Evolutionary conservation across 352 stramenopile genomes (phyloP).

Genomic region (Plasmopara muralis): DNA sequence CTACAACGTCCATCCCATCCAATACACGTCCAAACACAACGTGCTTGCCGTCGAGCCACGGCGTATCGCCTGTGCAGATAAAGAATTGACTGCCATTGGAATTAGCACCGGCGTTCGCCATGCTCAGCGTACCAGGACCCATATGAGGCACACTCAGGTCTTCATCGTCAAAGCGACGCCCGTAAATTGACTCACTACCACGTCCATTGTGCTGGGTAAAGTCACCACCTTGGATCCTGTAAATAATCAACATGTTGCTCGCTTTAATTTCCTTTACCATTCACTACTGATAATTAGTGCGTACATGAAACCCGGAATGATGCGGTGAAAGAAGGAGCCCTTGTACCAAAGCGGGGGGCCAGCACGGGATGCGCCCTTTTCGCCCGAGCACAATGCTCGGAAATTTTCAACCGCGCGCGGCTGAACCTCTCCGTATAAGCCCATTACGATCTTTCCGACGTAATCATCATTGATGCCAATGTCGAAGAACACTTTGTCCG

Average conservation of each 20-base stretch:
- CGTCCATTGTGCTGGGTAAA: conserved; percentile 92
- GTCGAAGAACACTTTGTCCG: conserved; percentile 94
- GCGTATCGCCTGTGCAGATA: conserved; percentile 92
- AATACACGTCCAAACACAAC: conserved; percentile 91
- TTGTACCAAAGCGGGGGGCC: conserved; percentile 97
- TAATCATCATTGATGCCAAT: conserved; percentile 92
- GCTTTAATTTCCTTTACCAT: no score
- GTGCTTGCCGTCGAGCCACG: conserved; percentile 96
- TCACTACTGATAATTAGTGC: conserved; percentile 12
- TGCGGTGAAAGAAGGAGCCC: conserved; percentile 91
- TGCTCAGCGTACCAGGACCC: conserved; percentile 73
- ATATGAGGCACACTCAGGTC: conserved; percentile 67
- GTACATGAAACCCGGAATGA: conserved; percentile 94
- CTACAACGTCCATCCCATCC: conserved; percentile 90
- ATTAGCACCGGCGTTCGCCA: conserved; percentile 85
- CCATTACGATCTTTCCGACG: conserved; percentile 78
- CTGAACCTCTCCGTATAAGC: conserved; percentile 70
- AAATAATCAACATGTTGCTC: conserved; percentile 9
- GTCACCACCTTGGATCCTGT: conserved; percentile 90
- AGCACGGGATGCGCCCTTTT: conserved; percentile 57
- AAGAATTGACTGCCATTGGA: conserved; percentile 96
- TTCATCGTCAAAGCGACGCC: conserved; percentile 90
- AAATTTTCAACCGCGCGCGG: conserved; percentile 81
- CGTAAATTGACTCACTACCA: conserved; percentile 94
- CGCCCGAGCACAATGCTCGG: conserved; percentile 69